Evolutionary conservation across 164 flowering plant genomes (phyloP), one percentile per base, ranked within the genome.

Genomic region (Warburgia ugandensis): DNA sequence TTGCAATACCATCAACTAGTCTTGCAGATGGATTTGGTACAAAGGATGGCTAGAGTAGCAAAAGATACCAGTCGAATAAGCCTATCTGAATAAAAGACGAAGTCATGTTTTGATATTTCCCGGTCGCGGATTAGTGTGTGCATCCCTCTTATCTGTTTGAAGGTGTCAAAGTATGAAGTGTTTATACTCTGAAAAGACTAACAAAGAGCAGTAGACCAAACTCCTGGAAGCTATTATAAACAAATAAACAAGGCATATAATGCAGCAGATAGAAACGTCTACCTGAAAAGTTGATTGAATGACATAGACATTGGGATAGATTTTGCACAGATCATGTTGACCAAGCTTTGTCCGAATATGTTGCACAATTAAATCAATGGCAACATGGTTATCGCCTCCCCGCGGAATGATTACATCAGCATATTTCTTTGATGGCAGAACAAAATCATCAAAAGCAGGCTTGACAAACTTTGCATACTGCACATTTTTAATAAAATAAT

Each of bases 391-490:
- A 54, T 91, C 96, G 45, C 96, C 97, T 61, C 97, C 97, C 3
- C 96, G 78, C 19, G 97, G 97, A 29, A 91, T 87, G 68, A 91
- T 91, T 28, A 91, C 90, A 78, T 91, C 96, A 23, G 98, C 98
- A 69, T 81, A 91, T 71, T 91, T 91, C 79, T 91, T 91, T 51
- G 97, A 83, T 46, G 97, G 97, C 41, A 79, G 79, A 56, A 91
- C 76, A 75, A 84, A 91, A 63, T 91, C 97, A 66, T 91, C 96
- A 83, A 91, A 91, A 58, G 95, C 92, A 54, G 98, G 98, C 67
- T 87, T 91, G 29, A 91, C 98, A 80, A 91, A 91, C 68, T 87
- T 91, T 12, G 94, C 92, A 74, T 91, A 91, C 97, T 91, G 90
- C 74, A 72, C 28, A 39, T 39, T 4, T 50, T 28, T 21, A 41